Evolutionary conservation across 768 basidiomycete species (phyloP), one percentile per base, ranked within the genome.

Genomic region (Serendipita vermifera): DNA sequence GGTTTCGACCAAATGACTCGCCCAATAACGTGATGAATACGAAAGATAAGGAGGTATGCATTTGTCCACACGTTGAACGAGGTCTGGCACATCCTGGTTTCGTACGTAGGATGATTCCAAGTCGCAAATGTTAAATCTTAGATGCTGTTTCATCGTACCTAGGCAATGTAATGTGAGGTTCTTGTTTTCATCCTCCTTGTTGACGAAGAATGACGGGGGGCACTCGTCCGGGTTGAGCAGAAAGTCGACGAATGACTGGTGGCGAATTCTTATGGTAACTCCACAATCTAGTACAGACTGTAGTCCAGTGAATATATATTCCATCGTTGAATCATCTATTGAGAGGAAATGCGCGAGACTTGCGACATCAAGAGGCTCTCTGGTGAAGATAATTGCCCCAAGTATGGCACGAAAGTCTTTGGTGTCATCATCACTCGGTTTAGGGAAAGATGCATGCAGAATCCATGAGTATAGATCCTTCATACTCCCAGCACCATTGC

Each of bases 171-270:
- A 22, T 5, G 46, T n/a, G 20, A 51, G 20, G 7, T 9, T 20
- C 5, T 51, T 6, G 22, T 51, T 20, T 3, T 5, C n/a, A 7
- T 3, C 46, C 3, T n/a, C n/a, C n/a, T n/a, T n/a, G n/a, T n/a
- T n/a, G n/a, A n/a, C n/a, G 20, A 15, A 6, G 22, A 51, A 22
- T n/a, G 24, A 6, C 3, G 46, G 31, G 5, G n/a, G 20, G 3
- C n/a, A 7, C 7, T 20, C 5, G n/a, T 29, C n/a, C 15, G 5
- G 7, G 15, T 51, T 29, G 20, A 51, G 27, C 22, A 51, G 46
- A 26, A 22, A 51, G 46, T 51, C 46, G 27, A 51, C 22, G n/a
- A 51, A 51, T 51, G 46, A 51, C 22, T 51, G 46, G n/a, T 51
- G 46, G 29, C 29, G 22, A n/a, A 51, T 26, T 20, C 46, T 20